A percentile compares a stretch with the other conserved stretches of the same genome.
phyloP scores from a whole-genome alignment of 176 grass and related monocot species.

The Carex littledalei region DNA sequence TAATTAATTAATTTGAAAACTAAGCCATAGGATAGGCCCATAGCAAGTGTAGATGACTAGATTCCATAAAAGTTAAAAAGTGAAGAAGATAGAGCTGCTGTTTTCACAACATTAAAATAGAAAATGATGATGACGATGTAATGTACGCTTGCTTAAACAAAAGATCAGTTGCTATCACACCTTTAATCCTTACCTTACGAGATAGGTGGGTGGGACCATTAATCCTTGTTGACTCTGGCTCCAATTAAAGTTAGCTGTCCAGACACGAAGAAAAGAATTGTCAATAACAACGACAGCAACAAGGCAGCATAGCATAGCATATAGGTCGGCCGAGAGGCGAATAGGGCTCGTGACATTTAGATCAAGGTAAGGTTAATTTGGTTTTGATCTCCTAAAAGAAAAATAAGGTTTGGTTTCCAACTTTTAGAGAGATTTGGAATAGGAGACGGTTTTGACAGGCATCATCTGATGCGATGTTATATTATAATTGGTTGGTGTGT shows the following conservation, averaged over 20 bases:
- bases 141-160: not conserved
- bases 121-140: not conserved
- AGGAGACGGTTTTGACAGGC: no score
- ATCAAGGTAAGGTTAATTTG: no score
- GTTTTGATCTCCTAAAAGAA: no score
- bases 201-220: not conserved
- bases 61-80: not conserved
- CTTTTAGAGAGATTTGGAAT: no score
- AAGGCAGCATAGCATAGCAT: not conserved
- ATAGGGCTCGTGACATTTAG: not conserved
- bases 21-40: no score
- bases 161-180: not conserved
- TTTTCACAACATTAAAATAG: not conserved
- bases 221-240: not conserved
- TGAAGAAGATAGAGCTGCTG: not conserved
- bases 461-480: no score
- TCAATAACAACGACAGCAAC: not conserved
- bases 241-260: not conserved
- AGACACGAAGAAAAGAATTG: not conserved
- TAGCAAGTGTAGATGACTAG: no score
- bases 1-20: no score
- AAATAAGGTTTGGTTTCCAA: no score
- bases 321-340: not conserved
- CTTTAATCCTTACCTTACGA: not conserved
- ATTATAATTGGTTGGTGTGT: no score